A percentile compares a stretch with the other conserved stretches of the same genome.
Evolutionary conservation across 495 filamentous ascomycete genomes (phyloP).

Genomic region (Clohesyomyces aquaticus): DNA sequence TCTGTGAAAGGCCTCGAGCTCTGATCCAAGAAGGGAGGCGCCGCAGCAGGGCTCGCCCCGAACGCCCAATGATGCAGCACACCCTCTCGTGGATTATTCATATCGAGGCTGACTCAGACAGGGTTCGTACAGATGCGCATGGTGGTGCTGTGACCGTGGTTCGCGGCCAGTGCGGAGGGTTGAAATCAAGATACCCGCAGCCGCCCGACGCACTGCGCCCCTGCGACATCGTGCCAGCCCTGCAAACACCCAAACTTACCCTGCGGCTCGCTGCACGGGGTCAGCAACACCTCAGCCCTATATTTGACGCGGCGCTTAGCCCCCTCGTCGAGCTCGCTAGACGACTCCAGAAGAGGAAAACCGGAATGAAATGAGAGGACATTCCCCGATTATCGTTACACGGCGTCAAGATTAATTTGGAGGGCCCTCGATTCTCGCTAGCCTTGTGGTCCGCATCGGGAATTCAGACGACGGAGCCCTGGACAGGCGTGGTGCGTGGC

Average conservation of each 20-base stretch:
- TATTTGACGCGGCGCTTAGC: conserved; percentile 19
- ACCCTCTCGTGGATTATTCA: conserved; percentile 9
- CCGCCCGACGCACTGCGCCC: neutral
- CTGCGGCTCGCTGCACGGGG: conserved; percentile 1
- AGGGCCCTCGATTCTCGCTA: neutral
- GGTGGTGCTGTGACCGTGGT: neutral
- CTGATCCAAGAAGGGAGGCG: neutral
- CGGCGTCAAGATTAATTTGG: neutral
- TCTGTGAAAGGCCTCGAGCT: neutral
- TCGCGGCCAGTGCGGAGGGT: neutral
- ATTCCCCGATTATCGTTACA: neutral
- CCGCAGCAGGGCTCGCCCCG: neutral
- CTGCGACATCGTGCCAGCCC: conserved; percentile 3
- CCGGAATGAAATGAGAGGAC: neutral
- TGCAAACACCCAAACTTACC: conserved; percentile 3
- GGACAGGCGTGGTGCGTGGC: too few relatives aligned
- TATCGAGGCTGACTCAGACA: conserved; percentile 23
- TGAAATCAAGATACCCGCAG: neutral
- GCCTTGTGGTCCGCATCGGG: neutral
- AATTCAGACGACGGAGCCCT: neutral
- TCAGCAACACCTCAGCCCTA: conserved; percentile 20
- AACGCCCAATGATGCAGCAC: neutral
- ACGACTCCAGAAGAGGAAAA: neutral
- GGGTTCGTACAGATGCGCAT: neutral
- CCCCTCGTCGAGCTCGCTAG: neutral